These are phyloP conservation scores for Colletotrichum chrysophilum DNA, from an alignment of 2,329 filamentous ascomycete genomes.

Conservation along the genomic window DNA sequence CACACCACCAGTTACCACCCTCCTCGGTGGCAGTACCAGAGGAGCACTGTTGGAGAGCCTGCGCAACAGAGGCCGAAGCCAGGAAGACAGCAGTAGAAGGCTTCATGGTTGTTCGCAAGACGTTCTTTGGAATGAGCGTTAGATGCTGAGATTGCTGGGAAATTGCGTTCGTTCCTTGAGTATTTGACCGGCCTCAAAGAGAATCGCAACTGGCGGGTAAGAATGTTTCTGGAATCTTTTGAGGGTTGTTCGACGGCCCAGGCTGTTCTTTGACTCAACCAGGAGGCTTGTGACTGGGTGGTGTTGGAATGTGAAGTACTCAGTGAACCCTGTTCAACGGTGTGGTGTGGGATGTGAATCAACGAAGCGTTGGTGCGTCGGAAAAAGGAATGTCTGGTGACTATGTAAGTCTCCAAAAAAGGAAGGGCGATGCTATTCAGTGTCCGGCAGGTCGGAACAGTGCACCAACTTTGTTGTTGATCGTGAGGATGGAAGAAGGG, in stretches of 20 bases:
- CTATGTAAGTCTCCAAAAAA: slow-evolving; percentile 12
- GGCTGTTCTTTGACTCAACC: slow-evolving; percentile 16
- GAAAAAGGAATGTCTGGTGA: slow-evolving; percentile 23
- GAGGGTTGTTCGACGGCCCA: background rate
- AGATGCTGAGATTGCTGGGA: background rate
- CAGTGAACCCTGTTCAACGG: slow-evolving; percentile 14
- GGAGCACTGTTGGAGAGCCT: slow-evolving; percentile 40
- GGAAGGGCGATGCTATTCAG: slow-evolving; percentile 18
- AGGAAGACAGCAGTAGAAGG: slow-evolving; percentile 29
- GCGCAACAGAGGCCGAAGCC: slow-evolving; percentile 31
- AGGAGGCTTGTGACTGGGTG: background rate
- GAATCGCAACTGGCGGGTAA: background rate
- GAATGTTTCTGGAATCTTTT: slow-evolving; percentile 3
- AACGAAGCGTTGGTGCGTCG: background rate
- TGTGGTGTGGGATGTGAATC: slow-evolving; percentile 10
- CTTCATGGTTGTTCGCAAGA: slow-evolving; percentile 33
- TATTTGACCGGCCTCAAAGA: slow-evolving; percentile 11
- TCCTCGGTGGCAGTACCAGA: slow-evolving; percentile 37
- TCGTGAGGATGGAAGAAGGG: background rate
- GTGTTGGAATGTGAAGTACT: background rate
- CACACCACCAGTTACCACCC: slow-evolving; percentile 70
- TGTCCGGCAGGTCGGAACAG: background rate
- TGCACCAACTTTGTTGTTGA: slow-evolving; percentile 6
- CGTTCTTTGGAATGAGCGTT: background rate
- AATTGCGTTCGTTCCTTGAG: background rate